Evolutionary conservation across 768 basidiomycete genomes (phyloP).

Genomic region (Artomyces pyxidatus): DNA sequence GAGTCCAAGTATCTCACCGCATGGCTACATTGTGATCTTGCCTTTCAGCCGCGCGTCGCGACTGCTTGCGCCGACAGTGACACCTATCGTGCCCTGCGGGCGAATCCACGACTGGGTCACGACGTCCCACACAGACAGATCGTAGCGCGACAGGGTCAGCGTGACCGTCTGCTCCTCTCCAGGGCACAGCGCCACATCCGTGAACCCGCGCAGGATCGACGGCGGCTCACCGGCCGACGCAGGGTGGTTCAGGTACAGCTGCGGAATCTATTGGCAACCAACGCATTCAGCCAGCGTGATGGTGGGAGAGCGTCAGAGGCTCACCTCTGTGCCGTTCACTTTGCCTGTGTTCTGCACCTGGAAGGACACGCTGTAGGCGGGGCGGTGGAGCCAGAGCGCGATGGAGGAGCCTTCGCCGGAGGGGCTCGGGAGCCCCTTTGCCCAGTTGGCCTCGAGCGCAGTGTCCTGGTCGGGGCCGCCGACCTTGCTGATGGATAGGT

Average conservation of each 20-base stretch:
- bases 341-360: constrained; percentile 56
- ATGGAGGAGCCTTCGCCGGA: constrained; percentile 49
- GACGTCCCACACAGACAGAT: constrained; percentile 28
- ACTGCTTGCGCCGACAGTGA: constrained; percentile 23
- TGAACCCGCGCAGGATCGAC: constrained; percentile 37
- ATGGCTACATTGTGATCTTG: neutral
- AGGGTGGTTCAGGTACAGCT: constrained; percentile 69
- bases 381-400: constrained; percentile 64
- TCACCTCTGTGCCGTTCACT: constrained; percentile 57
- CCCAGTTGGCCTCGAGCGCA: constrained; percentile 44
- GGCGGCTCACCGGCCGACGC: constrained; percentile 60
- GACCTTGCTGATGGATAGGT: constrained; percentile 42
- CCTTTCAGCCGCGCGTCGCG: constrained; percentile 8
- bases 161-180: constrained; percentile 15
- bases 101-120: constrained; percentile 26
- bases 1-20: too few relatives aligned
- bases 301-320: too few relatives aligned
- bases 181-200: constrained; percentile 14
- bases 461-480: constrained; percentile 26
- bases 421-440: constrained; percentile 45
- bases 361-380: constrained; percentile 57
- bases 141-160: constrained; percentile 16
- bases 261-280: constrained; percentile 54
- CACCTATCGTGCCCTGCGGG: constrained; percentile 21
- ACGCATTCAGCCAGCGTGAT: too few relatives aligned